These are phyloP conservation scores for Ambispora gerdemannii DNA, from an alignment of 192 early-diverging fungal genomes.

Conservation along the genomic window DNA sequence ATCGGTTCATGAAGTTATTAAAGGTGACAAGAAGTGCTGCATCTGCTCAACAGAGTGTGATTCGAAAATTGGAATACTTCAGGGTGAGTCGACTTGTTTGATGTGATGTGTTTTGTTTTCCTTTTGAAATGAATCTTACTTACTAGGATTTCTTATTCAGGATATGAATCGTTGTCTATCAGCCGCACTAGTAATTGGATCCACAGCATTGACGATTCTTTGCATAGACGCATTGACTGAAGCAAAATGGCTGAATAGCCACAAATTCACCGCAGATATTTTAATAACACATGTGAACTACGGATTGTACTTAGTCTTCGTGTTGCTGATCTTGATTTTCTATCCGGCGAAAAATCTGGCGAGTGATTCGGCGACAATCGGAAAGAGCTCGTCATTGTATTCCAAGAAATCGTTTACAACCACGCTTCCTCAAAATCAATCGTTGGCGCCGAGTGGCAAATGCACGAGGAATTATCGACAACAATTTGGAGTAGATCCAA, in stretches of 20 bases:
- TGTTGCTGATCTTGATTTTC: conserved; percentile 21
- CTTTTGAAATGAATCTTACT: not conserved
- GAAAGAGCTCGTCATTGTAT: not conserved
- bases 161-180: conserved; percentile 28
- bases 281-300: conserved; percentile 17
- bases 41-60: not conserved
- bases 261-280: conserved; percentile 6
- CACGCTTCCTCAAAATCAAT: not conserved
- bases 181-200: conserved; percentile 13
- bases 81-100: not conserved
- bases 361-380: not conserved
- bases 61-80: conserved; percentile 24
- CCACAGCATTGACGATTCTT: not conserved
- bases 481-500: not conserved
- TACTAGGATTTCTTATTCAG: not conserved
- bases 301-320: conserved; percentile 17
- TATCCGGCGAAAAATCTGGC: conserved; percentile 11
- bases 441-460: not conserved
- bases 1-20: conserved; percentile 20
- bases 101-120: not conserved
- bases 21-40: not conserved
- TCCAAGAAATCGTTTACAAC: not conserved
- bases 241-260: not conserved
- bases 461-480: not conserved
- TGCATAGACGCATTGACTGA: conserved; percentile 19